A percentile compares a stretch with the other conserved stretches of the same genome.
Evolutionary conservation across 805 yeast species (phyloP).

Genomic region (Candida dajiaensis): DNA sequence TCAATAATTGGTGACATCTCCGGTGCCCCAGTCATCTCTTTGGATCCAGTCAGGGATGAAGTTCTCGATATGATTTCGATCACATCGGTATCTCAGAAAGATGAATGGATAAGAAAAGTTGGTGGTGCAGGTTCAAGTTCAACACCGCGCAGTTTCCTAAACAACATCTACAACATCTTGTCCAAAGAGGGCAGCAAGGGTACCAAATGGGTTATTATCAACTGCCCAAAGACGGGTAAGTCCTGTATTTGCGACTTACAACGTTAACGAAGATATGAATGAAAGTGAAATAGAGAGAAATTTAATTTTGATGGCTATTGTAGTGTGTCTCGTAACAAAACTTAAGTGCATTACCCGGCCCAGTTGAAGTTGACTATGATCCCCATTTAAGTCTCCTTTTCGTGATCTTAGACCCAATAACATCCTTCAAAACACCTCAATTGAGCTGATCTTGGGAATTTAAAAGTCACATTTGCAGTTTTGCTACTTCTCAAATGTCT

Average conservation of each 20-base stretch:
- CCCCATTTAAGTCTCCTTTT: neutral
- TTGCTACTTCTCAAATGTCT: neutral
- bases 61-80: constrained; percentile 77
- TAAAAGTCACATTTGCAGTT: neutral
- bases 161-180: constrained; percentile 65
- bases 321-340: neutral
- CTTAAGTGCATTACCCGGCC: neutral
- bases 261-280: constrained; percentile 24
- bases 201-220: constrained; percentile 67
- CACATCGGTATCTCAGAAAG: constrained; percentile 68
- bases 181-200: constrained; percentile 70
- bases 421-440: neutral
- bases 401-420: neutral
- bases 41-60: constrained; percentile 77
- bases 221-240: constrained; percentile 73
- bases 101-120: constrained; percentile 74
- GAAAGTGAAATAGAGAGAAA: neutral
- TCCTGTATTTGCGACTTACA: constrained; percentile 63
- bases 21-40: constrained; percentile 65
- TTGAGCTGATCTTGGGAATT: neutral
- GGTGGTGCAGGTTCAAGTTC: constrained; percentile 76
- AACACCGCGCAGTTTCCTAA: constrained; percentile 73
- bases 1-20: constrained; percentile 48
- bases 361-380: neutral
- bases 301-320: neutral